Conservation (phyloP, 108 stramenopile genomes). For the Thalassiosira profunda region DNA sequence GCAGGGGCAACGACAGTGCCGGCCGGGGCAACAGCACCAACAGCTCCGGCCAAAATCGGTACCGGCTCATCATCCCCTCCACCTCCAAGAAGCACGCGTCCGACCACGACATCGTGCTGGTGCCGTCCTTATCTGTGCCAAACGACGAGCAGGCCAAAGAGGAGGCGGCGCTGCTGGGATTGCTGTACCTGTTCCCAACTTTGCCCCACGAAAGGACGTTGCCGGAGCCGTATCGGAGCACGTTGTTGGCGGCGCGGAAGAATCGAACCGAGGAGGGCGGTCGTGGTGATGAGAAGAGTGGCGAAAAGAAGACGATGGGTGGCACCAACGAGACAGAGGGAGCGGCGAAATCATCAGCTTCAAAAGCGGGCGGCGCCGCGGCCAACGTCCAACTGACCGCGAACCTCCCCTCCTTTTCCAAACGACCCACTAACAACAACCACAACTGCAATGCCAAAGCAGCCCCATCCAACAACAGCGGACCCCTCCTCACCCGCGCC, state of each 20-base stretch:
- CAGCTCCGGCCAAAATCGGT: too few species aligned
- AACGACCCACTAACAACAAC: not conserved
- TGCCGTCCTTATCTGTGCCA: slow-evolving; percentile 59
- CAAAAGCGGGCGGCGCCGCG: slow-evolving; percentile 8
- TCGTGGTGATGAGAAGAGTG: not conserved
- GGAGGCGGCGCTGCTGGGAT: slow-evolving; percentile 88
- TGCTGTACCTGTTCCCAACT: slow-evolving; percentile 76
- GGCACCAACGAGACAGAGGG: slow-evolving; percentile 17
- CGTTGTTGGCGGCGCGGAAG: slow-evolving; percentile 77
- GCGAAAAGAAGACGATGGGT: too few species aligned
- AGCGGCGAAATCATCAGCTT: not conserved
- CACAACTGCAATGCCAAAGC: slow-evolving; percentile 27
- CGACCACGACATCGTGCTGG: slow-evolving; percentile 80
- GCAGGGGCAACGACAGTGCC: not conserved
- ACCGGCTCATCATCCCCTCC: slow-evolving; percentile 84
- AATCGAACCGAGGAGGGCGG: slow-evolving; percentile 14
- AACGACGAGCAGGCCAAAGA: slow-evolving; percentile 90
- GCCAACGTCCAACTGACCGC: slow-evolving; percentile 34
- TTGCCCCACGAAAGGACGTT: slow-evolving; percentile 92
- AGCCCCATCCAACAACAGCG: slow-evolving; percentile 43
- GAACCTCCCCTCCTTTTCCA: slow-evolving; percentile 9
- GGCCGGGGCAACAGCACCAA: too few species aligned
- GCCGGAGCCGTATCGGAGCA: slow-evolving; percentile 92
- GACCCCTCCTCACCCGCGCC: slow-evolving; percentile 39
- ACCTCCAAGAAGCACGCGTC: slow-evolving; percentile 56